A percentile compares a stretch with the other conserved stretches of the same genome.
Conservation (phyloP, 1,139 yeast species). For the Kurtzmaniella quercitrusa region DNA sequence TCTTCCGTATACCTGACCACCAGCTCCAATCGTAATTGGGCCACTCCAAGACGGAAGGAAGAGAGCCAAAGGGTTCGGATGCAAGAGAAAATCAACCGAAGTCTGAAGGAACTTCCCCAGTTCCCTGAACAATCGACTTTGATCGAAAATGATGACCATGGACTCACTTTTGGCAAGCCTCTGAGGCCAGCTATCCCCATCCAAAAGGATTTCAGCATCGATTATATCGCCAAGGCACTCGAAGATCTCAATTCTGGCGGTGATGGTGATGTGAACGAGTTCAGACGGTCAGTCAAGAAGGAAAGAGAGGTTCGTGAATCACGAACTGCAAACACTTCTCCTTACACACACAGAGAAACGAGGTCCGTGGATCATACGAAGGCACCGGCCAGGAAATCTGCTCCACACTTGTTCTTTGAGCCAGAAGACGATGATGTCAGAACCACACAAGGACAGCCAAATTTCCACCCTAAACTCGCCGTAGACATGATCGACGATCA, state of each 20-base stretch:
- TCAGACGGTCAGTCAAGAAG: constrained; percentile 34
- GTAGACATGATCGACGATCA: constrained; percentile 35
- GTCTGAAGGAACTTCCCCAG: constrained; percentile 28
- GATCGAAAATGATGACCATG: constrained; percentile 1
- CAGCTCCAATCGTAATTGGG: constrained; percentile 42
- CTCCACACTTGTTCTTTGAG: constrained; percentile 1
- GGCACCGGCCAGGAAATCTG: constrained; percentile 2
- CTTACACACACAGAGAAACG: neutral
- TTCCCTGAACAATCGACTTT: constrained; percentile 4
- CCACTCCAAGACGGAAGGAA: constrained; percentile 45
- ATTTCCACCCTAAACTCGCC: constrained; percentile 7
- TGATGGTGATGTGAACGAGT: constrained; percentile 49
- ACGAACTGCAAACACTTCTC: neutral
- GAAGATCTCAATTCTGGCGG: constrained; percentile 68
- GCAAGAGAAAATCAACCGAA: constrained; percentile 39
- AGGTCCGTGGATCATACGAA: neutral
- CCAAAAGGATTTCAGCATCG: constrained; percentile 43
- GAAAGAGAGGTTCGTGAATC: constrained; percentile 14
- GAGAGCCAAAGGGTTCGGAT: constrained; percentile 27
- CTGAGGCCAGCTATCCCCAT: constrained; percentile 26
- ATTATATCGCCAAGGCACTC: constrained; percentile 53
- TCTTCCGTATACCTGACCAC: constrained; percentile 23
- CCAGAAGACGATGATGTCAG: neutral
- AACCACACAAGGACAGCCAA: neutral
- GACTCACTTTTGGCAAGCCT: neutral